Base-by-base conservation (phyloP, 2,329 filamentous ascomycete species). In the Penicillium occitanis region DNA sequence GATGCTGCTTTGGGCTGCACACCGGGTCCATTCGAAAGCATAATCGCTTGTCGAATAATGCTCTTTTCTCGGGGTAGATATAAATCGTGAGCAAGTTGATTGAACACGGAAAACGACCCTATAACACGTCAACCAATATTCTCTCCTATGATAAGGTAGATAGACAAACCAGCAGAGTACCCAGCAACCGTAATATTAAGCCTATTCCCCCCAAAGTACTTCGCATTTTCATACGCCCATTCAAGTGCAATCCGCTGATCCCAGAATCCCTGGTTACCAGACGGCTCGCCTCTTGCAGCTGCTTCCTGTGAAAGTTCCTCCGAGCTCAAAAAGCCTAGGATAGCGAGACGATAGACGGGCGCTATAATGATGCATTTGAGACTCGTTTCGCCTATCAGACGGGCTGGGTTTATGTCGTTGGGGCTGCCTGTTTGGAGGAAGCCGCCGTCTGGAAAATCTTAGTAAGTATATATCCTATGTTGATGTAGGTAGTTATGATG, bases 21-120 rank as follows among this genome's bases (percentile, higher is more conserved):
- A 1, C 83, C 83, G 0, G 83, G 81, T 0, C 82, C 82, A 69
- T 86, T 86, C 19, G 82, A 83, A 70, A 82, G 81, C 81, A 87
- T 86, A 57, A 85, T 77, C 8, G 78, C 83, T 62, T 83, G 76
- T 64, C 81, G 82, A 63, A 87, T 80, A 50, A 87, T 76, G 0
- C 79, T 73, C 55, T 83, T 78, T 3, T 77, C 72, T 10, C 78
- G 76, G 0, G 83, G 79, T 19, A 83, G 78, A 62, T 79, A 81
- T 8, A 87, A 77, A 69, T 88, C 86, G 68, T 87, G 84, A 10
- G 84, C 81, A 2, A 87, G 73, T 72, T 87, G 86, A 64, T 87
- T 81, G 70, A 87, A 87, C 1, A 82, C 79, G 2, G 83, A 85
- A 70, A 87, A 84, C 2, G 84, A 79, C 1, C 85, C 80, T 78